Conservation (phyloP, 331 rosid genomes). For the Erythrophleum ivorense region DNA sequence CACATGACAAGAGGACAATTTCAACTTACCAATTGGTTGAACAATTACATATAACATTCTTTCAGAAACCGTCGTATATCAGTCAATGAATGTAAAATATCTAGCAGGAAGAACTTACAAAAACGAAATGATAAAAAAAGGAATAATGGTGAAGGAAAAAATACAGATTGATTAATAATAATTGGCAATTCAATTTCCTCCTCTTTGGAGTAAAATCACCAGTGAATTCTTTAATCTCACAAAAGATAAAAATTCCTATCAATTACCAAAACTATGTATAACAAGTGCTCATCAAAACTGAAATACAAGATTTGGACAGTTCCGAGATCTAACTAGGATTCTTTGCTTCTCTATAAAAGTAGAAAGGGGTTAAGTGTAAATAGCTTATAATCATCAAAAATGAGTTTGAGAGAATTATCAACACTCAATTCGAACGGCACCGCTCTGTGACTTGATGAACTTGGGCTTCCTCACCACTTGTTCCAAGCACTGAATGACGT, state of each 20-base stretch:
- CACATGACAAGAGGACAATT: too few relatives aligned
- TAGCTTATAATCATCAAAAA: conserved; percentile 19
- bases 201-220: background rate
- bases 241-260: background rate
- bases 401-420: conserved; percentile 26
- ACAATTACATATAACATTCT: too few relatives aligned
- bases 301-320: background rate
- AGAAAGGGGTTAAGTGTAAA: background rate
- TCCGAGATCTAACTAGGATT: background rate
- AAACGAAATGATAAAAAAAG: background rate
- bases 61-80: too few relatives aligned
- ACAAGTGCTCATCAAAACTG: background rate
- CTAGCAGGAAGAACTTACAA: too few relatives aligned
- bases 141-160: background rate
- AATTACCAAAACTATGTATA: background rate
- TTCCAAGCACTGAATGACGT: conserved; percentile 82
- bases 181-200: background rate
- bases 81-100: too few relatives aligned
- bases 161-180: background rate
- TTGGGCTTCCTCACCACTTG: conserved; percentile 87
- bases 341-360: background rate
- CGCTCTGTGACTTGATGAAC: conserved; percentile 86
- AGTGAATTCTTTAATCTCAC: background rate
- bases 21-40: too few relatives aligned
- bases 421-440: conserved; percentile 94